phyloP scores from a whole-genome alignment of 139 green algal species.

The Klebsormidium nitens region DNA sequence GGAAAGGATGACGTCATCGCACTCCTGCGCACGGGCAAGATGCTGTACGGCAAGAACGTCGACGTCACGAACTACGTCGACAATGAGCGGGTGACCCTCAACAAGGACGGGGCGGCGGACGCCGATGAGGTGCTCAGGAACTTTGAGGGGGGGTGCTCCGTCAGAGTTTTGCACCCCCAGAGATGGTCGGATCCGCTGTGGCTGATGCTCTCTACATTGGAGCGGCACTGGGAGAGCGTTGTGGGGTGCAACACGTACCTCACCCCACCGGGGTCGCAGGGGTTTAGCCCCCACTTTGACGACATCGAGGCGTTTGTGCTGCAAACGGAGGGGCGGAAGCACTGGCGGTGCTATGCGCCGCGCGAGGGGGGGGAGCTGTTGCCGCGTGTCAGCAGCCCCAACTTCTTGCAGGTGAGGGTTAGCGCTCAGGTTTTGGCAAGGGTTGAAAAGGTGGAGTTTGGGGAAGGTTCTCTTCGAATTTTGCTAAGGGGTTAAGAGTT shows the following conservation, averaged over 20 bases:
- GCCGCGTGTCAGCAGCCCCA: slow-evolving; percentile 23
- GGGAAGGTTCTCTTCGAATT: too few species aligned
- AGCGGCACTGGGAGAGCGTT: slow-evolving; percentile 43
- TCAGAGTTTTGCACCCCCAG: slow-evolving; percentile 57
- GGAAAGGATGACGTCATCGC: slow-evolving; percentile 48
- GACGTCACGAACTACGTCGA: slow-evolving; percentile 56
- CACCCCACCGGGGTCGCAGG: slow-evolving; percentile 52
- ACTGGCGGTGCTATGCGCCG: slow-evolving; percentile 41
- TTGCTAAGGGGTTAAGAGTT: too few species aligned
- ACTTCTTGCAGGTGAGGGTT: slow-evolving; percentile 29
- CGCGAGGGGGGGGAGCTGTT: slow-evolving; percentile 23
- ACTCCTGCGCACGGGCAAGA: slow-evolving; percentile 33
- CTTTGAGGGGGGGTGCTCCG: slow-evolving; percentile 46
- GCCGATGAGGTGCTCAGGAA: slow-evolving; percentile 46
- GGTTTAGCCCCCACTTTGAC: slow-evolving; percentile 62
- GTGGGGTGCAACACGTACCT: slow-evolving; percentile 59
- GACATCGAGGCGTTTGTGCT: slow-evolving; percentile 67
- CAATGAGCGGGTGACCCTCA: slow-evolving; percentile 42
- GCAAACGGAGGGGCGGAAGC: slow-evolving; percentile 54
- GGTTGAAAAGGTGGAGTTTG: neutral
- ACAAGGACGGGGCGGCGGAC: slow-evolving; percentile 55
- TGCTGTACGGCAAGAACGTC: slow-evolving; percentile 57
- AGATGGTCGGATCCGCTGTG: slow-evolving; percentile 44
- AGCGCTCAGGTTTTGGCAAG: neutral
- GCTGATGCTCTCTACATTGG: slow-evolving; percentile 47